Base-by-base conservation (phyloP, 345 rosid genomes). In the Cardamine resedifolia region DNA sequence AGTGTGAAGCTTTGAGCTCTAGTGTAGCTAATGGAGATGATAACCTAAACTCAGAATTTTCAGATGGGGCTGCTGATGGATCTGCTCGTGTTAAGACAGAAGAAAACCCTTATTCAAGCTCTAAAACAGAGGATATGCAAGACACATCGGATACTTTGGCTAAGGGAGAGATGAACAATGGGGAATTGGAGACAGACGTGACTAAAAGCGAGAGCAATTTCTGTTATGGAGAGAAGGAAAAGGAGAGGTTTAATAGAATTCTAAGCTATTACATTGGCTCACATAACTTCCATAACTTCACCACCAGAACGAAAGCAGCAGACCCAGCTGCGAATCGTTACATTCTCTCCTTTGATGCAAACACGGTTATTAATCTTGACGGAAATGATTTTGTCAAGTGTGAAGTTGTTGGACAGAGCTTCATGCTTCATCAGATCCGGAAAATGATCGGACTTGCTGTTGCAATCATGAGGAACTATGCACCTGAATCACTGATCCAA, bases 391-490 rank as follows among this genome's bases (percentile, higher is more conserved):
- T 91, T 80, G 88, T 95, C 9, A 88, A 87, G 84, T 95, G 98
- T 80, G 99, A 91, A 81, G 94, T 95, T 59, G 86, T 90, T 20
- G 99, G 98, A 27, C 99, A 95, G 85, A 91, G 99, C 81, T 91
- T 95, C 79, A 95, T 95, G 99, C 98, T 95, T 87, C 99, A 95
- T 80, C 99, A 95, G 75, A 91, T 91, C 33, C 67, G 98, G 41
- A 95, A 95, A 72, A 86, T 91, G 99, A 86, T 95, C 0, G 98
- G 99, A 56, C 91, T 90, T 64, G 91, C 92, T 2, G 96, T 95
- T 72, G 92, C 96, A 10, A 67, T 91, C 62, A 86, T 88, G 91
- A 88, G 99, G 81, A 83, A 88, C 71, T 90, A 83, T 41, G 87
- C 99, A 26, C 77, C 94, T 0, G 93, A 90, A 81, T 81, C 89